These are phyloP conservation scores for Nidula niveotomentosa DNA, from an alignment of 1,284 basidiomycete species.

Conservation along the genomic window DNA sequence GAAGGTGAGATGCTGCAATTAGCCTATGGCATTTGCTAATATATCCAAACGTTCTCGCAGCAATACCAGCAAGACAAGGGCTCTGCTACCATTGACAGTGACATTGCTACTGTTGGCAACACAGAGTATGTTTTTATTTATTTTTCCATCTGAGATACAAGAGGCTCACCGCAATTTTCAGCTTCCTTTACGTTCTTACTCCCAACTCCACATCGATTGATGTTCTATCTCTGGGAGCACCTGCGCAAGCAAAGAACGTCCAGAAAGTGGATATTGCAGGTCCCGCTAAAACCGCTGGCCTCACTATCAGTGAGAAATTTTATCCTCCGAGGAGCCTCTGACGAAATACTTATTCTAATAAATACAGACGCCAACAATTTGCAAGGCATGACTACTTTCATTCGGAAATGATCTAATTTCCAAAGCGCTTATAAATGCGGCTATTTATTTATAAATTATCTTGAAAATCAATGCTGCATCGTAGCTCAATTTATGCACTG, in stretches of 20 bases:
- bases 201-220: constrained; percentile 39
- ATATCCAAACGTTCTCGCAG: constrained; percentile 12
- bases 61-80: constrained; percentile 39
- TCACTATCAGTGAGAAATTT: constrained; percentile 31
- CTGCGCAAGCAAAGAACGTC: constrained; percentile 35
- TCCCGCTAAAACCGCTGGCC: constrained; percentile 31
- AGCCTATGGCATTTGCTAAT: neutral
- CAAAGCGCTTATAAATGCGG: too few species aligned
- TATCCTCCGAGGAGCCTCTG: neutral
- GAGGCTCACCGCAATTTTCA: constrained; percentile 9
- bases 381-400: constrained; percentile 41
- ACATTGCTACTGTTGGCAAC: constrained; percentile 38
- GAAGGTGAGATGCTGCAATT: constrained; percentile 22
- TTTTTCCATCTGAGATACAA: neutral
- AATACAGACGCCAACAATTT: constrained; percentile 35
- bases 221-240: constrained; percentile 38
- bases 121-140: constrained; percentile 36
- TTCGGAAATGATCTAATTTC: constrained; percentile 14
- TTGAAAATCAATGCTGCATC: too few species aligned
- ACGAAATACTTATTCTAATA: neutral
- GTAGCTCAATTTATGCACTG: too few species aligned
- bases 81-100: constrained; percentile 44
- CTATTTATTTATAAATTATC: too few species aligned
- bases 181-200: constrained; percentile 45
- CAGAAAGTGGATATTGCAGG: constrained; percentile 39